Evolutionary conservation across 768 basidiomycete genomes (phyloP), one percentile per base, ranked within the genome.

Genomic region (Collybia mongolica): DNA sequence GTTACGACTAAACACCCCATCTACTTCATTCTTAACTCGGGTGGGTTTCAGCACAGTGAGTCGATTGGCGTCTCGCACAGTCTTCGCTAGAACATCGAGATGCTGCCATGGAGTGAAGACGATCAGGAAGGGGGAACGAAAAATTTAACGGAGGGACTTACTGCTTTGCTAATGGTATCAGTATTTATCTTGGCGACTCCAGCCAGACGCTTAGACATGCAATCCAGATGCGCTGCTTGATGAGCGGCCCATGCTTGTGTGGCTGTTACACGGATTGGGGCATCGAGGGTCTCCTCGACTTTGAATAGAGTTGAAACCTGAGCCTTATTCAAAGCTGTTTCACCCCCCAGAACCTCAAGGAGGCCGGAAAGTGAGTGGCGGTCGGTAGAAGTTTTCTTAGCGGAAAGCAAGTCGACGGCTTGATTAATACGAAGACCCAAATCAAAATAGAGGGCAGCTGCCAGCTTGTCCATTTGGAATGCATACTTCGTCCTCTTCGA

Each of bases 391-490:
- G 32, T 9, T 15, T 37, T 50, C 11, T 60, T 41, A 1, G 65
- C 45, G 0, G 78, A 77, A 6, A 76, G 53, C 44, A 80, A 53
- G 41, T 82, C 77, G 22, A 77, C 67, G 0, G 62, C 78, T 11
- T 48, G 48, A 11, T 43, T 47, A 11, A 79, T 66, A 7, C 58
- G 61, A 8, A 77, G 44, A 0, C 59, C 64, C 6, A 70, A 40
- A 48, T 82, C 80, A 7, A 60, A 39, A 56, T 64, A 67, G 14
- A 83, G 54, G 1, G 76, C 63, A 3, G 68, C 52, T 0, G 71
- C 66, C 0, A 82, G 55, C 35, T 64, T 66, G 53, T 81, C 80
- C 77, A 79, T 76, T 28, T 62, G 60, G 39, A 82, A 77, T 0
- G 72, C 70, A 42, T 67, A 61, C 50, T 76, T 79, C 14, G 48